Conservation (phyloP, 1,284 basidiomycete genomes). For the Melampsora larici-populina region DNA sequence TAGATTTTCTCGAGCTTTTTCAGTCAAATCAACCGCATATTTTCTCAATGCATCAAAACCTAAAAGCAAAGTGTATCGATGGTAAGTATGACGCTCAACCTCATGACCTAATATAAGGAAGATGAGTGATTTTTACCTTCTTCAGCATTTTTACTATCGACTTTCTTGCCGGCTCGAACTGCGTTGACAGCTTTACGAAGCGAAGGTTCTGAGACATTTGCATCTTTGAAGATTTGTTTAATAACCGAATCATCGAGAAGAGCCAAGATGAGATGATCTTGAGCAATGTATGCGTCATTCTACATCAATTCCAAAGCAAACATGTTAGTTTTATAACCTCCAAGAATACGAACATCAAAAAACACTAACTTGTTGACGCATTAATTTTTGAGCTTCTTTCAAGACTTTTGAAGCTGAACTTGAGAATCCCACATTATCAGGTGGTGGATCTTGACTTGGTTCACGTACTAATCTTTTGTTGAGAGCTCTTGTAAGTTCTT, state of each 20-base stretch:
- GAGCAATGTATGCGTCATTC: slow-evolving; percentile 87
- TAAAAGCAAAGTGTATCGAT: slow-evolving; percentile 46
- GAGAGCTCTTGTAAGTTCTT: slow-evolving; percentile 53
- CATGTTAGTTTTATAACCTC: background rate
- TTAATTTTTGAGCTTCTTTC: slow-evolving; percentile 72
- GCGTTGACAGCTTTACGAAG: slow-evolving; percentile 77
- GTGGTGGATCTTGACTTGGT: slow-evolving; percentile 77
- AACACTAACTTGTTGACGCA: slow-evolving; percentile 67
- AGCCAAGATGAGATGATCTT: slow-evolving; percentile 76
- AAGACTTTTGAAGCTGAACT: slow-evolving; percentile 66
- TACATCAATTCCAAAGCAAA: slow-evolving; percentile 47
- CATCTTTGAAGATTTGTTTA: slow-evolving; percentile 67
- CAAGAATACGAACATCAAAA: background rate
- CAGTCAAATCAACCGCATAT: slow-evolving; percentile 59
- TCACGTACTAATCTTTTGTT: slow-evolving; percentile 58
- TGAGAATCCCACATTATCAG: slow-evolving; percentile 70
- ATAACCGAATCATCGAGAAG: slow-evolving; percentile 67
- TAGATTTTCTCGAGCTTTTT: slow-evolving; percentile 59
- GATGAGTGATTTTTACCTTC: slow-evolving; percentile 64
- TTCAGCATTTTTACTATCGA: slow-evolving; percentile 76
- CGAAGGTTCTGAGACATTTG: slow-evolving; percentile 66
- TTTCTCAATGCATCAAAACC: slow-evolving; percentile 54
- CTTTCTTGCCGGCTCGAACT: slow-evolving; percentile 71
- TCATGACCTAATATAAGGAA: slow-evolving; percentile 48
- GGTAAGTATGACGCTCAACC: slow-evolving; percentile 49